A percentile compares a stretch with the other conserved stretches of the same genome.
These are phyloP conservation scores for Schizonepeta tenuifolia DNA, from an alignment of 257 asterid species.

Conservation along the genomic window DNA sequence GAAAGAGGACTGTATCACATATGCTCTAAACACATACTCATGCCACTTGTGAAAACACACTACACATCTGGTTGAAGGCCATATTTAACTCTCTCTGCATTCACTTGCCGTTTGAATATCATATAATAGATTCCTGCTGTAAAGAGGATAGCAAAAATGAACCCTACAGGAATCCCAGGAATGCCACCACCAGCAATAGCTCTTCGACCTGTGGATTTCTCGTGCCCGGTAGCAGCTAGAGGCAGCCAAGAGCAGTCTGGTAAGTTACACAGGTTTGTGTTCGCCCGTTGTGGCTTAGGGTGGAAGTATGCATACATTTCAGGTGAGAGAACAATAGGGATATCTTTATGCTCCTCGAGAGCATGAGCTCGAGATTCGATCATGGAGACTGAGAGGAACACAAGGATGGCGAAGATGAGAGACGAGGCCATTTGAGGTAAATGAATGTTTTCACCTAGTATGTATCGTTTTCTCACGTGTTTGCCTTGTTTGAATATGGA, in stretches of 20 bases:
- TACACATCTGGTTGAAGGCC: constrained; percentile 27
- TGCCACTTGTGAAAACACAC: neutral
- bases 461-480: too few species aligned
- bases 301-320: constrained; percentile 38
- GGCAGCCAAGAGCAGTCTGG: constrained; percentile 31
- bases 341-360: constrained; percentile 16
- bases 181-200: constrained; percentile 15
- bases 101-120: constrained; percentile 32
- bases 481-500: constrained; percentile 19
- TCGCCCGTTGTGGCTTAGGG: constrained; percentile 26
- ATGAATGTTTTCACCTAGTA: neutral
- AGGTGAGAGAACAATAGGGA: constrained; percentile 36
- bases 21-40: neutral
- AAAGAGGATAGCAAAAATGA: constrained; percentile 29
- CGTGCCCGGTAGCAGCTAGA: constrained; percentile 34
- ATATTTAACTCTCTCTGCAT: constrained; percentile 23
- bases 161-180: constrained; percentile 32
- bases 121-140: constrained; percentile 28
- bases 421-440: constrained; percentile 31
- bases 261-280: constrained; percentile 19
- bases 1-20: neutral
- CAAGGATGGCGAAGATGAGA: constrained; percentile 29
- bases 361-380: constrained; percentile 30
- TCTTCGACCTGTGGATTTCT: neutral
- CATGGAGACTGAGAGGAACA: constrained; percentile 23